A percentile compares a stretch with the other conserved stretches of the same genome.
Conservation (phyloP, 2,329 filamentous ascomycete species). For the Elsinoe australis region DNA sequence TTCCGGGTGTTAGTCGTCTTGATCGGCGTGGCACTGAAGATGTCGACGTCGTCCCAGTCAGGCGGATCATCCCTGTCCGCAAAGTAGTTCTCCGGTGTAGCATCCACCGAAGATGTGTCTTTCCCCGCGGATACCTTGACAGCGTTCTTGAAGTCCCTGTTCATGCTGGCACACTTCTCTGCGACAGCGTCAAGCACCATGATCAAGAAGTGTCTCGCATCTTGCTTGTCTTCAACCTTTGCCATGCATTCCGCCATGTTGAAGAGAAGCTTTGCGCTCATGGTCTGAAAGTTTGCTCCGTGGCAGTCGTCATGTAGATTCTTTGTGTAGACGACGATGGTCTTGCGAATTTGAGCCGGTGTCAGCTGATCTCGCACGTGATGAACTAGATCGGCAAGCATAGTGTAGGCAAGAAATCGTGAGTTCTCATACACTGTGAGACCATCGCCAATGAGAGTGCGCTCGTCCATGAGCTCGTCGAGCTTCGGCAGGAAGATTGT, state of each 20-base stretch:
- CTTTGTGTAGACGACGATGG: constrained; percentile 93
- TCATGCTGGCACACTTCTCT: constrained; percentile 98
- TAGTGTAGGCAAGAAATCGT: constrained; percentile 91
- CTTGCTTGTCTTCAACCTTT: constrained; percentile 83
- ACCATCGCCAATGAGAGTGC: constrained; percentile 89
- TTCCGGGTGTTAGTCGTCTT: constrained; percentile 90
- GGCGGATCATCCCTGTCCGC: constrained; percentile 73
- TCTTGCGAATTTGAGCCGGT: constrained; percentile 86
- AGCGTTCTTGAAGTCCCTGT: constrained; percentile 87
- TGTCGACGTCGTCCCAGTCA: constrained; percentile 97
- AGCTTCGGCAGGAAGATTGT: constrained; percentile 94
- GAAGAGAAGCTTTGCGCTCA: constrained; percentile 93
- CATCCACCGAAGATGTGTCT: constrained; percentile 52
- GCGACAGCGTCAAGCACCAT: constrained; percentile 97
- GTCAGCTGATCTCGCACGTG: constrained; percentile 86
- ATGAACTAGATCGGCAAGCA: constrained; percentile 96
- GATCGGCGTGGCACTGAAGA: constrained; percentile 92
- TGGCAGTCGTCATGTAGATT: constrained; percentile 94
- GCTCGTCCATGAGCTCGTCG: constrained; percentile 87
- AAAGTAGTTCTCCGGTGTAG: constrained; percentile 68
- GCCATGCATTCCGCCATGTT: constrained; percentile 99
- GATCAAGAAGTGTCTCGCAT: constrained; percentile 90
- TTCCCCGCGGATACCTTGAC: constrained; percentile 82
- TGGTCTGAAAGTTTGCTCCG: constrained; percentile 97
- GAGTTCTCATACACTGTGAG: constrained; percentile 95